These are phyloP conservation scores for Tritrichomonas foetus DNA, from an alignment of 208 protist species.

Conservation along the genomic window DNA sequence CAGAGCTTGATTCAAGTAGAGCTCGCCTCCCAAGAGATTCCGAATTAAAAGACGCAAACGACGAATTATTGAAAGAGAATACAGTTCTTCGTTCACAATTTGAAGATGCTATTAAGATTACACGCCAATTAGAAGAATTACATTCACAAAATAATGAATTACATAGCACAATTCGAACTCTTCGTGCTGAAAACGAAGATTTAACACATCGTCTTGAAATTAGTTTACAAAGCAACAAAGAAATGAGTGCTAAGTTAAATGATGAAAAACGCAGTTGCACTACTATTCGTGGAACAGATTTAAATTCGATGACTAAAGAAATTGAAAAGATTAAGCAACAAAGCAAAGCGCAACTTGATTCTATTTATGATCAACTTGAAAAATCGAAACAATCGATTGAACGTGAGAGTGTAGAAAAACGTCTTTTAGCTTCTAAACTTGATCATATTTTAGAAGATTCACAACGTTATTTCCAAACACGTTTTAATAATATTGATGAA, in stretches of 20 bases:
- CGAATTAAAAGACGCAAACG: neutral
- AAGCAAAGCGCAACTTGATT: neutral
- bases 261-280: neutral
- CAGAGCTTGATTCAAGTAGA: too few species aligned
- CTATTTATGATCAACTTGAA: neutral
- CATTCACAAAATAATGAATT: neutral
- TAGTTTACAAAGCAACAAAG: neutral
- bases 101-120: neutral
- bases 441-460: neutral
- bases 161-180: neutral
- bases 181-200: slow-evolving; percentile 7
- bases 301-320: neutral
- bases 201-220: neutral
- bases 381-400: neutral
- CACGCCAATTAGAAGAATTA: neutral
- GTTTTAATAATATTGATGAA: neutral
- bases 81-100: neutral
- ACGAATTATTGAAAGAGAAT: neutral
- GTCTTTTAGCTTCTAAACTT: neutral
- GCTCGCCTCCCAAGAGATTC: too few species aligned
- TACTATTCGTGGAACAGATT: neutral
- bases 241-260: neutral
- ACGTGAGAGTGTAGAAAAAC: neutral
- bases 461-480: neutral
- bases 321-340: neutral